These are phyloP conservation scores for Lactarius pseudohatsudake DNA, from an alignment of 768 basidiomycete species.

Conservation along the genomic window DNA sequence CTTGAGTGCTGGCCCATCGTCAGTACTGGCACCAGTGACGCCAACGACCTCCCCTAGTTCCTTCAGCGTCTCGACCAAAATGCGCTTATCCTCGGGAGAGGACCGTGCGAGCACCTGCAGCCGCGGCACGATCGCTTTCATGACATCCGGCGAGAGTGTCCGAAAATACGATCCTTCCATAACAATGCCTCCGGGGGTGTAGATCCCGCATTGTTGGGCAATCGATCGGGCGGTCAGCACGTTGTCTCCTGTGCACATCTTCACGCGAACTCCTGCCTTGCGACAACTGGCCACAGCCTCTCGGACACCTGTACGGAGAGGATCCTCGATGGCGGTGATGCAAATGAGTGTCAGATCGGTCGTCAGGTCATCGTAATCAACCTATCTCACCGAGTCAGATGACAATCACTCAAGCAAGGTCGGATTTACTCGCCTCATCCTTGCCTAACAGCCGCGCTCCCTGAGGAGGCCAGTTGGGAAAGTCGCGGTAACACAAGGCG, in stretches of 20 bases:
- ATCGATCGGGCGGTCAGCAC: constrained; percentile 93
- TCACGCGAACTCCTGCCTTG: constrained; percentile 86
- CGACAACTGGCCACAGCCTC: constrained; percentile 89
- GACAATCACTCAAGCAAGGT: constrained; percentile 19
- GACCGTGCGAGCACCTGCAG: constrained; percentile 98
- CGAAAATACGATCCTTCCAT: constrained; percentile 98
- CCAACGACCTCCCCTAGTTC: constrained; percentile 86
- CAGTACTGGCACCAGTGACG: constrained; percentile 97
- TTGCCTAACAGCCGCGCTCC: constrained; percentile 42
- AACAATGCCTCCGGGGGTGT: constrained; percentile 88
- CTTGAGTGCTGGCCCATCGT: constrained; percentile 95
- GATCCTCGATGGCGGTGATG: constrained; percentile 95
- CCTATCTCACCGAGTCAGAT: constrained; percentile 38
- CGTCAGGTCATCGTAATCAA: constrained; percentile 68
- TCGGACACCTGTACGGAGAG: constrained; percentile 84
- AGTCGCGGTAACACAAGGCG: constrained; percentile 90
- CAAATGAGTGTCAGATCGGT: constrained; percentile 79
- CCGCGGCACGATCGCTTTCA: constrained; percentile 84
- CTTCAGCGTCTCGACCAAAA: constrained; percentile 87
- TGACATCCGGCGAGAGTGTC: constrained; percentile 66
- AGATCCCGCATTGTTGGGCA: constrained; percentile 94
- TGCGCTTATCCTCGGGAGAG: constrained; percentile 95
- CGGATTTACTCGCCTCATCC: constrained; percentile 50
- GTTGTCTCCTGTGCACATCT: constrained; percentile 99
- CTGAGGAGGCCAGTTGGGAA: constrained; percentile 79